Evolutionary conservation across 345 rosid species (phyloP), one percentile per base, ranked within the genome.

Genomic region (Aquilaria sinensis): DNA sequence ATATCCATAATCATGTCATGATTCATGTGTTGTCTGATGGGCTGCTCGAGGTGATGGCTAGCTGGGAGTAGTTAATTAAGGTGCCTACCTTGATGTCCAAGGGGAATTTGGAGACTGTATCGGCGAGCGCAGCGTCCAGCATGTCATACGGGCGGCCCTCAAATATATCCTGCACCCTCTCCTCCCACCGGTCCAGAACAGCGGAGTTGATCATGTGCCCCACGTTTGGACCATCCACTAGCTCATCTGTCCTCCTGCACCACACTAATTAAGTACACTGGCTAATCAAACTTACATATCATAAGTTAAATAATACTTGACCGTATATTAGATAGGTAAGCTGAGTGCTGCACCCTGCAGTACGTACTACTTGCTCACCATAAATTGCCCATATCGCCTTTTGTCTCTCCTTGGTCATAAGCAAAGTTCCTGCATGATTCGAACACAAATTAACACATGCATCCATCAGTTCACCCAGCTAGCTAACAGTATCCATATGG

Each of bases 321-420:
- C 23, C 23, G 23, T 16, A 16, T 16, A 16, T 16, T 16, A 16
- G 23, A 16, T 16, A 16, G 23, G 23, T 16, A 16, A 16, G 23
- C 23, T 16, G 23, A 16, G 23, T 16, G 23, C 23, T 16, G 23
- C 23, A 16, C 23, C 23, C 23, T 16, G 23, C 23, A 16, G 23
- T 16, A 16, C 23, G 50, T 11, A 8, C 8, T 43, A 60, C 12
- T 58, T 61, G 31, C 70, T 64, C 66, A 81, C 87, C 92, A 62
- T 83, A 83, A 52, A 86, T 81, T 61, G 89, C 87, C 87, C 92
- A 86, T 53, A 76, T 83, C 1, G 92, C 85, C 65, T 76, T 83
- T 70, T 80, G 81, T 46, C 87, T 62, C 56, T 81, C 84, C 46
- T 80, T 77, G 23, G 85, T 83, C 87, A 86, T 86, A 33, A 86